Evolutionary conservation across 2,329 filamentous ascomycete genomes (phyloP), one percentile per base, ranked within the genome.

Genomic region (Furcasterigmium sp.): DNA sequence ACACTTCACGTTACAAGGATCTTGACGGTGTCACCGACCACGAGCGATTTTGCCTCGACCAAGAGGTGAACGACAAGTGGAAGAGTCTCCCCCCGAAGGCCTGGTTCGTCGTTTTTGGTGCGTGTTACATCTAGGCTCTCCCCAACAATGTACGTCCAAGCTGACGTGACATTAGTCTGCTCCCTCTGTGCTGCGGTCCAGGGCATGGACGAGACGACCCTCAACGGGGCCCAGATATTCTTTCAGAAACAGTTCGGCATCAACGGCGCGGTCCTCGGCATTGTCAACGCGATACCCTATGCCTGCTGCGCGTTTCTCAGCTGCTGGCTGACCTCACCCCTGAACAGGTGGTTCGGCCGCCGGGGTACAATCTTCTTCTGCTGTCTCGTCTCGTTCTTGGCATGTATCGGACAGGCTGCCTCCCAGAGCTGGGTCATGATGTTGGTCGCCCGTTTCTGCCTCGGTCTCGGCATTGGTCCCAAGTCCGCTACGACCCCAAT

Each of bases 301-400:
- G 72, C 87, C 18, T 80, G 80, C 63, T 87, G 80, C 51, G 81
- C 83, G 4, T 62, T 87, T 35, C 60, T 84, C 38, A 82, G 84
- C 17, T 88, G 84, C 61, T 89, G 85, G 85, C 67, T 84, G 37
- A 87, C 83, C 0, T 79, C 82, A 29, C 85, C 85, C 1, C 74
- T 88, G 60, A 89, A 89, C 62, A 76, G 80, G 43, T 67, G 57
- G 47, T 83, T 88, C 48, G 86, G 85, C 11, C 78, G 85, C 39
- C 74, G 84, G 3, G 84, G 85, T 11, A 87, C 82, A 2, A 81
- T 87, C 39, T 86, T 86, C 57, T 67, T 86, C 28, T 78, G 82
- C 7, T 86, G 84, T 51, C 62, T 76, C 23, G 71, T 87, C 51
- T 82, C 81, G 0, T 70, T 73, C 13, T 45, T 71, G 2, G 68